Base-by-base conservation (phyloP, 78 protist genomes). In the Bigelowiella natans region DNA sequence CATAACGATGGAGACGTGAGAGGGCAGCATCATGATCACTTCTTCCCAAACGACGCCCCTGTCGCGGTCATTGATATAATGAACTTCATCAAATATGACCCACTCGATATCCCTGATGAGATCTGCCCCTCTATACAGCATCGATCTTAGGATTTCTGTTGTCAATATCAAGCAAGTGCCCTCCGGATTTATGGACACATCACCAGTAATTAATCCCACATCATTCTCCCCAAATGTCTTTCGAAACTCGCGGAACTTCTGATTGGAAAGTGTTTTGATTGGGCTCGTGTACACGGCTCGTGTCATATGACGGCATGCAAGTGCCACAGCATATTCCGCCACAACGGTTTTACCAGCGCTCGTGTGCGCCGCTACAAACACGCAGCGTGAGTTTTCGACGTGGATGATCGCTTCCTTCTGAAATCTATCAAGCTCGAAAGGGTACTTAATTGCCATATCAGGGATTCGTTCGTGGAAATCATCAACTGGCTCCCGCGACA, bases 291-390 rank as follows among this genome's bases (percentile, higher is more conserved):
- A 98, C 73, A 98, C 90, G 37, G 93, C 97, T n/a, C 98, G 91
- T 39, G 93, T 91, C 90, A 38, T 88, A 51, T 90, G 91, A 3
- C 63, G 38, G 40, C 40, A 11, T 18, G 97, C 93, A 11, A 94
- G 73, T 0, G 98, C 98, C 88, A 97, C 96, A 7, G 99, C 98
- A 37, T 97, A 97, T 82, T 94, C 94, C 11, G 98, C 98, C 31
- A 97, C 97, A 0, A 96, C 98, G 0, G 99, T 97, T 93, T 97
- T 97, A 39, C 99, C 99, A 2, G 99, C 98, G n/a, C 96, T 93
- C 18, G 99, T 98, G 95, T 98, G 99, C 26, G 99, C 99, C 2
- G 97, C 95, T 26, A 97, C 98, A 29, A 98, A 95, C 82, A 63
- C 82, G 82, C 29, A n/a, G 82, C 29, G 82, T 29, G 82, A 63